Evolutionary conservation across 768 basidiomycete species (phyloP), one percentile per base, ranked within the genome.

Genomic region (Leucocoprinus birnbaumii): DNA sequence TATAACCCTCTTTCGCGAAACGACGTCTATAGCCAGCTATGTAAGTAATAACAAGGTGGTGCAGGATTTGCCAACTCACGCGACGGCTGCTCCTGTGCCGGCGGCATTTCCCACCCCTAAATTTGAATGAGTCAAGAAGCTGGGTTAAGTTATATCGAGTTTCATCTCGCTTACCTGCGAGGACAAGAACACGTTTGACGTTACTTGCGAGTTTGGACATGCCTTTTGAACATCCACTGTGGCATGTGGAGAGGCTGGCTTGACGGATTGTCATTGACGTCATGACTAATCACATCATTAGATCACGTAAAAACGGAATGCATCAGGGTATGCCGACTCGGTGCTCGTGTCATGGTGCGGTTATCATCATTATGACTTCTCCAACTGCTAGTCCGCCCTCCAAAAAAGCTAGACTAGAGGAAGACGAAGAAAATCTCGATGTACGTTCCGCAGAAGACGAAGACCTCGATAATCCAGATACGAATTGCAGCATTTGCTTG

Each of bases 401-500:
- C 14, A 55, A 55, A 38, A 55, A 31, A 27, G 14, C 7, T 16
- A 48, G 40, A 18, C 11, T 55, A 40, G 34, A 46, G 18, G 41
- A 62, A 16, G 35, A 37, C 44, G 56, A 34, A 25, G 2, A 14
- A 26, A 3, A 21, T 8, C n/a, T 56, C n/a, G 35, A 11, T 11
- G 5, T 31, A 31, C 31, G 38, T 9, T 19, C 24, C 35, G 55
- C 55, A 42, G 63, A 59, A 11, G 62, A 62, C 40, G 61, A 62
- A 22, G 59, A 66, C 2, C 74, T 69, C 3, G 75, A 75, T 2
- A 66, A 71, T 0, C 73, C 77, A 4, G 80, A 78, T 43, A 82
- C 86, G 21, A 75, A 84, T 61, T 98, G 94, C 65, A 85, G 87
- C 56, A 96, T 98, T 31, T 98, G 94, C 63, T 73, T 98, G 21